Evolutionary conservation across 208 protist species (phyloP), one percentile per base, ranked within the genome.

Genomic region (Angomonas ambiguus): DNA sequence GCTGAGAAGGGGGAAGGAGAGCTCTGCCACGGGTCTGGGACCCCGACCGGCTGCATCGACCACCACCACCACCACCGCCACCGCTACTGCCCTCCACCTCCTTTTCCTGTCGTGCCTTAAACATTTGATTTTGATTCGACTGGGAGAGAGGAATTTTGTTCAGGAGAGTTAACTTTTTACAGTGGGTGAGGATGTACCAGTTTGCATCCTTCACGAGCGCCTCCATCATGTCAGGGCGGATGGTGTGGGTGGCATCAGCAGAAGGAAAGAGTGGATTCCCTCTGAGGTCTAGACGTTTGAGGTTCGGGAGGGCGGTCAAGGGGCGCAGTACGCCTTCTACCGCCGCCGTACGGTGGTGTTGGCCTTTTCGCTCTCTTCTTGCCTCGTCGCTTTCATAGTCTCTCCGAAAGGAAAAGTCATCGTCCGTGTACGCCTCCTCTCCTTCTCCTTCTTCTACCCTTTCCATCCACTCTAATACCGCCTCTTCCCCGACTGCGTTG

Each of bases 141-240:
- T 94, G 88, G n/a, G 88, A 88, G 11, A 92, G 81, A 20, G 88
- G 57, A 27, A 53, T 33, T 2, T 83, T 81, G 62, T 94, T 80
- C 32, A 94, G 65, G 32, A 58, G 65, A n/a, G 79, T 67, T 20
- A 94, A 69, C 30, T 76, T 20, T 5, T 5, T 31, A 4, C 53
- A 5, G 3, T 28, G 3, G 11, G 28, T 4, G 4, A 59, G 25
- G 16, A 31, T 28, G 16, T 35, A 59, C 53, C 34, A 28, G 11
- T 13, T 56, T 13, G 49, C 49, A 22, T 5, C 6, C 8, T 56
- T 42, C 56, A 11, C 38, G 53, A 42, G 6, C 34, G 49, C 2
- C 30, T 48, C 25, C 61, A 5, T 4, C 65, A 32, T 6, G 45
- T 22, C 3, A 68, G 33, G 2, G 32, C 34, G 8, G 8, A 45